Base-by-base conservation (phyloP, 2,329 filamentous ascomycete species). In the Davidsoniella neocaledoniae region DNA sequence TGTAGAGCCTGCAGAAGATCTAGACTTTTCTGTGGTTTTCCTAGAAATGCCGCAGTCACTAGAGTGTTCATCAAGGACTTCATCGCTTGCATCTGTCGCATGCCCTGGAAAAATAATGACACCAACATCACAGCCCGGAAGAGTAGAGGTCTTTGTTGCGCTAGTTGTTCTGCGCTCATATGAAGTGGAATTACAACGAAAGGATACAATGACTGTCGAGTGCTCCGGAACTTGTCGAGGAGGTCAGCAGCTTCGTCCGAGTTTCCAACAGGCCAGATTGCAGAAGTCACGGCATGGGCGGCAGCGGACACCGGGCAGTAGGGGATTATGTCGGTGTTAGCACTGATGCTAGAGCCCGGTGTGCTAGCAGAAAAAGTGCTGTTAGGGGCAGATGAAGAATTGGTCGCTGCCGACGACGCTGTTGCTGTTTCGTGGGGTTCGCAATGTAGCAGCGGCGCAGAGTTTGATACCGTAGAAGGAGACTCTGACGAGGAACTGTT, bases 91-190 rank as follows among this genome's bases (percentile, higher is more conserved):
- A 65, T 57, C 57, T 74, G 71, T 38, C 68, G 62, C 23, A 58
- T 50, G 0, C 68, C 68, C 43, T 74, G 66, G 1, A 64, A 60
- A 45, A 68, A 63, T 50, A 60, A 62, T 16, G 63, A 60, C 45
- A 62, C 62, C 58, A 73, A 64, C 66, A 74, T 71, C 53, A 68
- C 57, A 3, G 64, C 67, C 56, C 71, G 72, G 69, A 70, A 74
- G 39, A 73, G 54, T 39, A 68, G 68, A 19, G 70, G 70, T 5
- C 64, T 59, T 52, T 63, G 53, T 23, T 57, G 56, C 23, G 61
- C 62, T 42, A 73, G 58, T 53, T 66, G 58, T 2, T 57, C 56
- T 1, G 68, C 61, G 3, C 57, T 58, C 55, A 69, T 55, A 42
- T 61, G 54, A 21, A 56, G 54, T 0, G 69, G 64, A 4, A 71